phyloP scores from a whole-genome alignment of 345 rosid species.

The Pseudoturritis turrita region DNA sequence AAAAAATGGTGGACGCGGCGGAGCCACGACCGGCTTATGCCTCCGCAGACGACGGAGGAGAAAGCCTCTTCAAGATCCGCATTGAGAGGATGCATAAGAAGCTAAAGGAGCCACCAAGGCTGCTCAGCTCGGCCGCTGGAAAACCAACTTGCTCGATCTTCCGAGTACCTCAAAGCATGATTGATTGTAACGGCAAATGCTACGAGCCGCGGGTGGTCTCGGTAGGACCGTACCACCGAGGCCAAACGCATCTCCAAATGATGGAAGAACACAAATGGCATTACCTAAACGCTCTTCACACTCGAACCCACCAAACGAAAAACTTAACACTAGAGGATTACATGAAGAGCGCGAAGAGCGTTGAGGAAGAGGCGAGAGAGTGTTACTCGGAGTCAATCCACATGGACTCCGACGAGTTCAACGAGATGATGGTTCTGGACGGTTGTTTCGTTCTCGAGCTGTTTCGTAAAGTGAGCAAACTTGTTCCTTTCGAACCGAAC shows the following conservation, averaged over 20 bases:
- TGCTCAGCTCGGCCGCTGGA: slow-evolving; percentile 33
- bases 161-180: slow-evolving; percentile 40
- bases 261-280: slow-evolving; percentile 85
- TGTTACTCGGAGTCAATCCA: slow-evolving; percentile 58
- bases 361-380: slow-evolving; percentile 52
- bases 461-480: slow-evolving; percentile 46
- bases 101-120: slow-evolving; percentile 22
- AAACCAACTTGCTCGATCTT: slow-evolving; percentile 34
- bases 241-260: slow-evolving; percentile 43
- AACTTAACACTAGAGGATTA: slow-evolving; percentile 39
- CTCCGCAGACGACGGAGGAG: slow-evolving; percentile 4
- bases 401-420: slow-evolving; percentile 39
- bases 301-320: slow-evolving; percentile 31
- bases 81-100: slow-evolving; percentile 29
- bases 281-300: slow-evolving; percentile 46
- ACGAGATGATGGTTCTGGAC: slow-evolving; percentile 74
- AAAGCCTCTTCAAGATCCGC: slow-evolving; percentile 21
- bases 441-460: slow-evolving; percentile 59
- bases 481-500: slow-evolving; percentile 39
- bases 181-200: slow-evolving; percentile 48
- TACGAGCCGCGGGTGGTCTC: slow-evolving; percentile 72
- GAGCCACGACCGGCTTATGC: neutral
- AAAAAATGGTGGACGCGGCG: neutral
- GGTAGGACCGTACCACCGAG: slow-evolving; percentile 68
- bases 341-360: slow-evolving; percentile 34